phyloP scores from a whole-genome alignment of 1,284 basidiomycete genomes.

The Irpex sp. region DNA sequence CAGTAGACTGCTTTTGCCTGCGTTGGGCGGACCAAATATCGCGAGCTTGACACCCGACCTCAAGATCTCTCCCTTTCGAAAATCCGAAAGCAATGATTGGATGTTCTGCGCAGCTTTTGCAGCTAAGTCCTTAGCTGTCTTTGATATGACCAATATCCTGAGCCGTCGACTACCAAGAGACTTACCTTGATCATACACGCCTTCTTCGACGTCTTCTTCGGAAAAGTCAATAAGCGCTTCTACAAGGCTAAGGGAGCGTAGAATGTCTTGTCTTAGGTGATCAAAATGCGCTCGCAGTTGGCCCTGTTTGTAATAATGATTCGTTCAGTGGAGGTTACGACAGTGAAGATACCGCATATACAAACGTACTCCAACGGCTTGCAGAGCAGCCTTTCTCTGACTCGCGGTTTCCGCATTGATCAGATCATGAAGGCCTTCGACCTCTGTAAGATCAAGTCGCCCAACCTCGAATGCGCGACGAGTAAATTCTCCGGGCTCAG shows the following conservation, averaged over 20 bases:
- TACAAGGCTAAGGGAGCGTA: conserved; percentile 70
- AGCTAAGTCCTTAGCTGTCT: conserved; percentile 38
- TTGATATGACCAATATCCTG: not conserved
- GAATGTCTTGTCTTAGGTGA: conserved; percentile 57
- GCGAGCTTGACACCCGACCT: conserved; percentile 79
- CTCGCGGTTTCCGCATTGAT: conserved; percentile 83
- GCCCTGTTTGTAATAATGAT: conserved; percentile 42
- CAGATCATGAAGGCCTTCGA: conserved; percentile 81
- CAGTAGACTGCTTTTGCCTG: conserved; percentile 82
- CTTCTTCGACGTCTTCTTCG: conserved; percentile 84
- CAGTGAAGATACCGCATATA: conserved; percentile 1
- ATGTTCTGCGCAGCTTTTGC: conserved; percentile 46
- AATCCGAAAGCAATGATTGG: conserved; percentile 57
- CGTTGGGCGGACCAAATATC: conserved; percentile 89
- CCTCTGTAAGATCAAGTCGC: conserved; percentile 79
- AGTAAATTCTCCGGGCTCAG: conserved; percentile 86
- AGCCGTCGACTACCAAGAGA: not conserved
- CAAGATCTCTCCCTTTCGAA: conserved; percentile 76
- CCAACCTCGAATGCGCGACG: conserved; percentile 77
- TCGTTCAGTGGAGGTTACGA: not conserved
- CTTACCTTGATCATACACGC: conserved; percentile 63
- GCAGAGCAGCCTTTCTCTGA: conserved; percentile 73
- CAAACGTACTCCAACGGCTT: conserved; percentile 55
- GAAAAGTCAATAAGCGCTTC: conserved; percentile 92
- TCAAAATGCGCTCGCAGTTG: conserved; percentile 56